These are phyloP conservation scores for Drosera spatulata DNA, from an alignment of 179 eudicot species.

Conservation along the genomic window DNA sequence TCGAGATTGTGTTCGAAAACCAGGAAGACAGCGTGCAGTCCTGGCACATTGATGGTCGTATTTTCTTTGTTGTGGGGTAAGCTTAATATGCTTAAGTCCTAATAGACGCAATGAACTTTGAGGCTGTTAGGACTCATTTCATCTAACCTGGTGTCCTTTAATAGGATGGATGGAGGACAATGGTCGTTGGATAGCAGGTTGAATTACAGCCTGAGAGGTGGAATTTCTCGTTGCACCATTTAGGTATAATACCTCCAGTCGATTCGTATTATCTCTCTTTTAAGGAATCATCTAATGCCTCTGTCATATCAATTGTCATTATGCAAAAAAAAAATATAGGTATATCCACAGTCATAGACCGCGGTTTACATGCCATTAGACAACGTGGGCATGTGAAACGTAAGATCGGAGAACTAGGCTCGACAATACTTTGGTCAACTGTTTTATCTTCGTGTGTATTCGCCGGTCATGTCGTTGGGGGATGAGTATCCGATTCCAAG, in stretches of 20 bases:
- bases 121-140: too few relatives aligned
- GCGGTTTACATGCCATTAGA: conserved; percentile 72
- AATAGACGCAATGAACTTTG: too few relatives aligned
- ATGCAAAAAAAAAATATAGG: conserved; percentile 48
- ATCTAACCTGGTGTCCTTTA: too few relatives aligned
- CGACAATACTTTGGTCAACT: conserved; percentile 83
- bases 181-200: conserved; percentile 62
- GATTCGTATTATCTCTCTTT: too few relatives aligned
- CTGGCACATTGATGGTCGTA: conserved; percentile 30
- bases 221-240: conserved; percentile 61
- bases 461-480: conserved; percentile 50
- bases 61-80: conserved; percentile 28
- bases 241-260: too few relatives aligned
- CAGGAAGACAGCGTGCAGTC: conserved; percentile 20
- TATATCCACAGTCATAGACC: conserved; percentile 83
- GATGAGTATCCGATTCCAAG: conserved; percentile 71
- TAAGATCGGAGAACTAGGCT: conserved; percentile 81
- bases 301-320: too few relatives aligned
- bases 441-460: conserved; percentile 70
- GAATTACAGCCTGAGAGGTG: conserved; percentile 62
- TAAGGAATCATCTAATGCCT: too few relatives aligned
- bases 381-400: conserved; percentile 85
- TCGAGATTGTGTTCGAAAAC: conserved; percentile 30
- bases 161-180: too few relatives aligned
- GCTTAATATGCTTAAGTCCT: too few relatives aligned